Conservation (phyloP, 2,329 filamentous ascomycete species). For the Fusarium devonianum region DNA sequence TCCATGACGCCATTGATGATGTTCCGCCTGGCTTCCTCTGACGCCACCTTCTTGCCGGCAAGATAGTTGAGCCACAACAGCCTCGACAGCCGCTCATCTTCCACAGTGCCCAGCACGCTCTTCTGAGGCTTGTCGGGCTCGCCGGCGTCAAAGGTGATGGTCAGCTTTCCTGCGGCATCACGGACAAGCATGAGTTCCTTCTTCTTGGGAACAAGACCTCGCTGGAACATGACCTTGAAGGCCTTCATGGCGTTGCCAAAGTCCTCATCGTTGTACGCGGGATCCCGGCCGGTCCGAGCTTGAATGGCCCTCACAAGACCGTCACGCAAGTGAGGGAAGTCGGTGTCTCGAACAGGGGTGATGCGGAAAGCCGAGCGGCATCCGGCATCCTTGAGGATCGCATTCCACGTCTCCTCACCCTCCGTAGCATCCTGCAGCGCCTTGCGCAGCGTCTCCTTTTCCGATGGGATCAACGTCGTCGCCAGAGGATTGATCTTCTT, state of each 20-base stretch:
- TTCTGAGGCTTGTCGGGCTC: conserved; percentile 55
- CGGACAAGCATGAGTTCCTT: conserved; percentile 78
- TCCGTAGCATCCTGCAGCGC: conserved; percentile 73
- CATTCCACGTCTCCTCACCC: conserved; percentile 77
- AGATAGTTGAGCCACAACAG: conserved; percentile 91
- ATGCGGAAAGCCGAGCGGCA: conserved; percentile 84
- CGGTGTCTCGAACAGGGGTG: conserved; percentile 89
- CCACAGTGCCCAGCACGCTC: conserved; percentile 71
- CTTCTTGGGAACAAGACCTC: conserved; percentile 80
- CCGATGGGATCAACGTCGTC: conserved; percentile 81
- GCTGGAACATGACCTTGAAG: conserved; percentile 84
- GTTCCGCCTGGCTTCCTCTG: conserved; percentile 78
- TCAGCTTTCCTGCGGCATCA: conserved; percentile 69
- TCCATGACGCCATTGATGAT: conserved; percentile 89
- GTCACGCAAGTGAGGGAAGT: conserved; percentile 91
- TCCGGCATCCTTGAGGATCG: conserved; percentile 69
- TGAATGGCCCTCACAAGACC: conserved; percentile 89
- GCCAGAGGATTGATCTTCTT: conserved; percentile 78
- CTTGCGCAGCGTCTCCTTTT: conserved; percentile 76
- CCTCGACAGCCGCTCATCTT: conserved; percentile 81
- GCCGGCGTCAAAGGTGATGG: conserved; percentile 72
- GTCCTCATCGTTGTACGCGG: conserved; percentile 69
- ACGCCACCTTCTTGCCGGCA: conserved; percentile 84
- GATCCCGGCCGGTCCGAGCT: conserved; percentile 68
- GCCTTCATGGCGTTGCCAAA: conserved; percentile 79